These are phyloP conservation scores for Onygenales sp. DNA, from an alignment of 2,329 filamentous ascomycete species.

Conservation along the genomic window DNA sequence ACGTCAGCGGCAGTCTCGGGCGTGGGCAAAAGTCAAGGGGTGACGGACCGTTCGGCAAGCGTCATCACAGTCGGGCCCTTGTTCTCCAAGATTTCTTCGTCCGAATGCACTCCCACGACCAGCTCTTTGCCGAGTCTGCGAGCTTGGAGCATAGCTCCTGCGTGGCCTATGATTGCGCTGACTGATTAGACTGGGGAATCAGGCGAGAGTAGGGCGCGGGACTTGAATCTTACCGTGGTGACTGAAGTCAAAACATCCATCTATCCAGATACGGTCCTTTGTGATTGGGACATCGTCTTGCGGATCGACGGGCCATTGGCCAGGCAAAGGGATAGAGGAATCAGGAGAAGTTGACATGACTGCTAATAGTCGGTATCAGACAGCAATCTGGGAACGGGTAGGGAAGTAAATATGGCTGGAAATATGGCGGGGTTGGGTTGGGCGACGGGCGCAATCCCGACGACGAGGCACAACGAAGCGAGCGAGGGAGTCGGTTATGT, in stretches of 20 bases:
- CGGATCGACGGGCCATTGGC: slow-evolving; percentile 56
- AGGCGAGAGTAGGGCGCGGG: neutral
- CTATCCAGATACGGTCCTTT: slow-evolving; percentile 84
- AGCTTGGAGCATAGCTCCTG: slow-evolving; percentile 92
- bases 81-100: slow-evolving; percentile 90
- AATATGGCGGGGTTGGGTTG: neutral
- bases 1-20: slow-evolving; percentile 4
- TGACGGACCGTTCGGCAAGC: slow-evolving; percentile 63
- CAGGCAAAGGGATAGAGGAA: slow-evolving; percentile 39
- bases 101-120: slow-evolving; percentile 86
- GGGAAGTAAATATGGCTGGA: neutral
- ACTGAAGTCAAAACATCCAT: slow-evolving; percentile 98
- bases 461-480: too few species aligned
- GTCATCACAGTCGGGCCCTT: slow-evolving; percentile 98
- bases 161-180: slow-evolving; percentile 57
- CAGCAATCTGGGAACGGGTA: too few species aligned
- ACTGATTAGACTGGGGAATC: slow-evolving; percentile 4
- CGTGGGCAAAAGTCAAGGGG: neutral
- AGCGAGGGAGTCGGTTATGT: too few species aligned
- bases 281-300: slow-evolving; percentile 49
- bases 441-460: too few species aligned
- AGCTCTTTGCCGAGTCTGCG: slow-evolving; percentile 83
- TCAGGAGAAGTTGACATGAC: neutral
- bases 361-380: neutral
- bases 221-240: slow-evolving; percentile 62